Conservation (phyloP, 1,284 basidiomycete genomes). For the Fomitopsis betulina region DNA sequence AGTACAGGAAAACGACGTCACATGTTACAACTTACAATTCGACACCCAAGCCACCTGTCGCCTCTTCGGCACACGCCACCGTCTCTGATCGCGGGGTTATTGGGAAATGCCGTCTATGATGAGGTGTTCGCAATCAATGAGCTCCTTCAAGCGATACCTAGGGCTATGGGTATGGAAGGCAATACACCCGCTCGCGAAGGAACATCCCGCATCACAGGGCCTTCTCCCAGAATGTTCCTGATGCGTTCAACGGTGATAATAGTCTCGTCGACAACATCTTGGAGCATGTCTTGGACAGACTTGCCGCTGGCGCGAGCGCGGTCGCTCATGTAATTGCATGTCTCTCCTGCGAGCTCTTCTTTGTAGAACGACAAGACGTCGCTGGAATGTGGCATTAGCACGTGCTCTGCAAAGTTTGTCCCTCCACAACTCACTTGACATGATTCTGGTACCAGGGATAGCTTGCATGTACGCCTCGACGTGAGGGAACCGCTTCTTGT, state of each 20-base stretch:
- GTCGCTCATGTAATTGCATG: constrained; percentile 9
- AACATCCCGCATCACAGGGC: constrained; percentile 12
- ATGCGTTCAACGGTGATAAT: constrained; percentile 7
- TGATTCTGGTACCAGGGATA: constrained; percentile 11
- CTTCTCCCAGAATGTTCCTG: constrained; percentile 10
- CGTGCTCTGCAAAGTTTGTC: no score
- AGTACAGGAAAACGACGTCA: no score
- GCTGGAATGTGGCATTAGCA: not conserved
- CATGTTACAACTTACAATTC: no score
- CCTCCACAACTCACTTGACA: constrained; percentile 1
- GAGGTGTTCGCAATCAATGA: constrained; percentile 2
- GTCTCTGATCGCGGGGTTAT: no score
- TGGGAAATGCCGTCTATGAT: not conserved
- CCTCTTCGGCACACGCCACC: no score
- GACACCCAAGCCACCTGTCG: no score
- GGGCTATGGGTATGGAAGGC: not conserved
- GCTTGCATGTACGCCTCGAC: constrained; percentile 9
- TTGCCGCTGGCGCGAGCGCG: constrained; percentile 9
- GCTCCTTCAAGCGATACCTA: constrained; percentile 4
- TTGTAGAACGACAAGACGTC: constrained; percentile 17
- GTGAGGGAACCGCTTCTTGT: constrained; percentile 13
- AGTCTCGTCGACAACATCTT: constrained; percentile 10
- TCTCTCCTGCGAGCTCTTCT: constrained; percentile 12
- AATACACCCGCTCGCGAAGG: constrained; percentile 13
- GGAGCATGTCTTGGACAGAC: not conserved